Percentiles rank a stretch among this genome's conserved stretches.
Conservation (phyloP, 441 rosid species). For the Melastoma candidum region DNA sequence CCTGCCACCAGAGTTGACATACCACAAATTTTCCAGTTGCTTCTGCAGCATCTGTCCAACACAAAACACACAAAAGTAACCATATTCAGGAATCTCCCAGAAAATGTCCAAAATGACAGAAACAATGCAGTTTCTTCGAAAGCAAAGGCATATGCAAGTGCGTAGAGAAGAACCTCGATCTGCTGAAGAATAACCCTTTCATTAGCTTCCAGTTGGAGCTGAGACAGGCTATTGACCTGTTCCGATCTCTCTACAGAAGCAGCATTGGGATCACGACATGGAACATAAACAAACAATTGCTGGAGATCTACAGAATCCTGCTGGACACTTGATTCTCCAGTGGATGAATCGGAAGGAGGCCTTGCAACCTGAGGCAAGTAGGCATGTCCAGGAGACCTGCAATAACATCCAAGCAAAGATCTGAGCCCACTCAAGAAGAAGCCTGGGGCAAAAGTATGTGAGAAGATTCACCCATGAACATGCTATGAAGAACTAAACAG, state of each 20-base stretch:
- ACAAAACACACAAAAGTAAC: not conserved
- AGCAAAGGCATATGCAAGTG: not conserved
- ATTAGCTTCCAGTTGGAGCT: slow-evolving; percentile 42
- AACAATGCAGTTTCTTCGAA: not conserved
- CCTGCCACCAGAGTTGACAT: slow-evolving; percentile 15
- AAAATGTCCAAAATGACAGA: not conserved
- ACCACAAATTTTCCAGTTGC: slow-evolving; percentile 25
- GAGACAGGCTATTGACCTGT: slow-evolving; percentile 14
- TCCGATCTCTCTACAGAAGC: slow-evolving; percentile 19
- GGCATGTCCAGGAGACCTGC: slow-evolving; percentile 64
- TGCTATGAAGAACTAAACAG: too few relatives aligned
- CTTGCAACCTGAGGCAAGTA: slow-evolving; percentile 28
- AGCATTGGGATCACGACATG: slow-evolving; percentile 27
- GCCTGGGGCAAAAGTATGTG: not conserved
- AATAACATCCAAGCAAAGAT: slow-evolving; percentile 8
- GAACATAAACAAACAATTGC: slow-evolving; percentile 31
- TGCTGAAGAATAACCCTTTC: slow-evolving; percentile 40
- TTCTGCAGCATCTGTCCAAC: slow-evolving; percentile 24
- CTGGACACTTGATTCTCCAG: slow-evolving; percentile 20
- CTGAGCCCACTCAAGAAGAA: slow-evolving; percentile 4
- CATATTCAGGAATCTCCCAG: not conserved
- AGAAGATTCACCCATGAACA: too few relatives aligned
- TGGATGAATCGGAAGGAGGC: slow-evolving; percentile 19
- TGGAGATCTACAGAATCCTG: slow-evolving; percentile 12
- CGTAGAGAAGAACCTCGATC: slow-evolving; percentile 44